Evolutionary conservation across 2,329 filamentous ascomycete genomes (phyloP).

Genomic region (Fusarium liriodendri): DNA sequence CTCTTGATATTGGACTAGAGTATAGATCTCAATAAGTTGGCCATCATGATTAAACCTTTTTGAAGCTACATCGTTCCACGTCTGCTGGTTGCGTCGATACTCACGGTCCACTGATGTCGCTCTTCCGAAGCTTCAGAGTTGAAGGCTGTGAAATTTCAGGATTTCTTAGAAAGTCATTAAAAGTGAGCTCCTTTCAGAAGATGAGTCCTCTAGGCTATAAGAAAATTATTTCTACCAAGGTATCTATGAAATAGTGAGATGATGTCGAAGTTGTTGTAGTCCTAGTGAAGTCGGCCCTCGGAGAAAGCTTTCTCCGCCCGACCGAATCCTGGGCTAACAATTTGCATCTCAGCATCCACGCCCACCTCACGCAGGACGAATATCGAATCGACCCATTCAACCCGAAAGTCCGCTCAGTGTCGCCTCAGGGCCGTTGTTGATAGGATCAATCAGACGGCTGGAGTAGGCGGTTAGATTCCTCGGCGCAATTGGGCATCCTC

Average conservation of each 20-base stretch:
- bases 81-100: not conserved
- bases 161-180: no score
- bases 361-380: conserved; percentile 4
- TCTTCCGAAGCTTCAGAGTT: not conserved
- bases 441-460: not conserved
- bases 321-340: conserved; percentile 23
- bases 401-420: not conserved
- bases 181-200: not conserved
- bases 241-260: not conserved
- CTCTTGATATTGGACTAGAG: not conserved
- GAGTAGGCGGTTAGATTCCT: not conserved
- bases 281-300: not conserved
- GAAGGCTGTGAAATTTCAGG: not conserved
- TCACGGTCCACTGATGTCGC: not conserved
- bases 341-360: conserved; percentile 31
- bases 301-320: conserved; percentile 24
- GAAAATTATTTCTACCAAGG: not conserved
- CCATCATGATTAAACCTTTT: not conserved
- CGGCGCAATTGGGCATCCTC: not conserved
- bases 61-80: not conserved
- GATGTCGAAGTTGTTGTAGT: not conserved
- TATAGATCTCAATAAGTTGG: accelerated
- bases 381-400: conserved; percentile 12
- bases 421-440: not conserved
- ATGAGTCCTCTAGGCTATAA: not conserved